Base-by-base conservation (phyloP, 2,329 filamentous ascomycete genomes). In the Alternaria conjuncta region DNA sequence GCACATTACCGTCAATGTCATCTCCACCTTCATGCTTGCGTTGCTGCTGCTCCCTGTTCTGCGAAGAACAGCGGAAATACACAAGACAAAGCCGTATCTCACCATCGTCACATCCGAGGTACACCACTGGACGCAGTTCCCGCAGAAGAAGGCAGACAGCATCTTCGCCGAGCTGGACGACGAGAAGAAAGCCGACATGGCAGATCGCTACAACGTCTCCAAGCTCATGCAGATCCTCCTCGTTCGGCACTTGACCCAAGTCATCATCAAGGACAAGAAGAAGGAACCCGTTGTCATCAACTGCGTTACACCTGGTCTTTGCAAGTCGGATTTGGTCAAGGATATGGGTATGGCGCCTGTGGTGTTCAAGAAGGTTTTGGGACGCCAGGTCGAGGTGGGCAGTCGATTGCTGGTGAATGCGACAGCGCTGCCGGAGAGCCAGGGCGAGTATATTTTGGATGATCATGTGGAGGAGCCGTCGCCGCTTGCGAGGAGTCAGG, bases 371-470 rank as follows among this genome's bases (percentile, higher is more conserved):
- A 20, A 57, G 13, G 20, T 69, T 11, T 57, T 75, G n/a, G 78
- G 73, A 4, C 66, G 80, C 5, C 77, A 72, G 6, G 76, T 75
- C 0, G 80, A 82, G 61, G 78, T 79, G 8, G 81, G 81, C 0
- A 70, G 69, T 6, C 64, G 80, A n/a, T 81, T 75, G 2, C 63
- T 82, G 21, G 79, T 82, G 1, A 66, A 78, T 61, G 79, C 75
- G 1, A 78, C 72, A 7, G 51, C 71, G 26, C 64, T 57, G 21
- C 77, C 77, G 0, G 43, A 57, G 5, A 73, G 77, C 53, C 76
- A 66, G 6, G 80, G 80, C 1, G 67, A 77, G 61, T 82, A 81
- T 50, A 57, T 82, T 23, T 73, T 68, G n/a, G 69, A 81, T 44
- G 74, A 70, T 36, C 43, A 65, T 46, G 65, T 79, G 6, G 63